A percentile compares a stretch with the other conserved stretches of the same genome.
Evolutionary conservation across 352 stramenopile species (phyloP).

Genomic region (Pythium vanterpoolii): DNA sequence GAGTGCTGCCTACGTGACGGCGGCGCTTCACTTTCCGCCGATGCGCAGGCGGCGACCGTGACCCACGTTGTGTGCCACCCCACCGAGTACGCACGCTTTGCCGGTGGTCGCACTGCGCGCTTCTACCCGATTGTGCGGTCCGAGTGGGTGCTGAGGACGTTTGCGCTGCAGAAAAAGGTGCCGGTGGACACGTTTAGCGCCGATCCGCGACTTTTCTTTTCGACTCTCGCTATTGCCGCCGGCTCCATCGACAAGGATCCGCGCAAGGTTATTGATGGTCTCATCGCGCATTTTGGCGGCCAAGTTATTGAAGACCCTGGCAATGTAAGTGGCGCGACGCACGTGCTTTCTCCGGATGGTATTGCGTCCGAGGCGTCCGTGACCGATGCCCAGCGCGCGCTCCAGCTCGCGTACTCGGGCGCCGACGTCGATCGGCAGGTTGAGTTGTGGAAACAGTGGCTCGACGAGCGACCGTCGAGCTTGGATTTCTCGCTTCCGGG

Average conservation of each 20-base stretch:
- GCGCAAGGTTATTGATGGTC: slow-evolving; percentile 70
- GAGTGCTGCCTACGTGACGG: slow-evolving; percentile 63
- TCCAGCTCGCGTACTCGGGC: slow-evolving; percentile 48
- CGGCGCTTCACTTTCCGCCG: slow-evolving; percentile 42
- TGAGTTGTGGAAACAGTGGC: slow-evolving; percentile 43
- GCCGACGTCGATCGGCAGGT: slow-evolving; percentile 35
- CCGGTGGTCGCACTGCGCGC: slow-evolving; percentile 45
- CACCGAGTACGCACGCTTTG: slow-evolving; percentile 46
- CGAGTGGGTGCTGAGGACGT: slow-evolving; percentile 78
- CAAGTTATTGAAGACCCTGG: slow-evolving; percentile 62
- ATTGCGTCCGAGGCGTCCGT: slow-evolving; percentile 17
- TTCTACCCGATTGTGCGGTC: slow-evolving; percentile 74
- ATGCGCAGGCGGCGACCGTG: slow-evolving; percentile 26
- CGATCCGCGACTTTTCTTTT: slow-evolving; percentile 74
- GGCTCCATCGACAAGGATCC: slow-evolving; percentile 76
- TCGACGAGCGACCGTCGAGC: slow-evolving; percentile 28
- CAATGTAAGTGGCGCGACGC: slow-evolving; percentile 49
- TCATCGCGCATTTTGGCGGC: slow-evolving; percentile 81
- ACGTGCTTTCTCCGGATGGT: slow-evolving; percentile 68
- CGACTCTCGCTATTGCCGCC: slow-evolving; percentile 66
- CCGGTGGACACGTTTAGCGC: slow-evolving; percentile 75
- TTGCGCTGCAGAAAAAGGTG: slow-evolving; percentile 58
- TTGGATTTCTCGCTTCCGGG: slow-evolving; percentile 50
- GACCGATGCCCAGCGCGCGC: slow-evolving; percentile 32
- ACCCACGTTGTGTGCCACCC: slow-evolving; percentile 79